Conservation (phyloP, 2,329 filamentous ascomycete genomes). For the Botryosphaeria dothidea region DNA sequence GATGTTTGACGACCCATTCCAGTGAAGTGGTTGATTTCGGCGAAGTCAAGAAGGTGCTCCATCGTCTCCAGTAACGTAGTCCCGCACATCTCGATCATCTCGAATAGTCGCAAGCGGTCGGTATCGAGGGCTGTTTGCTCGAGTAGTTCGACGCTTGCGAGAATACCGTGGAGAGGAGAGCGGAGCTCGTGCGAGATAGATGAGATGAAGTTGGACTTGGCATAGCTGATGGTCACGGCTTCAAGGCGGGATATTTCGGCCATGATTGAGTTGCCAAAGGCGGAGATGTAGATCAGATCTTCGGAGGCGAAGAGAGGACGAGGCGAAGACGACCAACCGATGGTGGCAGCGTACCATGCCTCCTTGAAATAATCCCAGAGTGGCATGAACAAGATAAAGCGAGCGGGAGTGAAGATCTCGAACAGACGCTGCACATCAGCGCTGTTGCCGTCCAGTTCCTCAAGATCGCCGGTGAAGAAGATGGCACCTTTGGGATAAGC, state of each 20-base stretch:
- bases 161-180: conserved; percentile 41
- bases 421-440: conserved; percentile 31
- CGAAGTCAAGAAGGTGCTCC: conserved; percentile 45
- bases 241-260: conserved; percentile 42
- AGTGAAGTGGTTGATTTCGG: conserved; percentile 46
- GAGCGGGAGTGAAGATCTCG: conserved; percentile 48
- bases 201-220: conserved; percentile 55
- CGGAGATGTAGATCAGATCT: conserved; percentile 41
- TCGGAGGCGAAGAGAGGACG: conserved; percentile 35
- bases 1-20: conserved; percentile 4
- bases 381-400: conserved; percentile 53
- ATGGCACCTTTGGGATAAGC: conserved; percentile 18
- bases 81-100: conserved; percentile 52
- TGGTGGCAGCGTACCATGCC: conserved; percentile 50
- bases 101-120: conserved; percentile 45
- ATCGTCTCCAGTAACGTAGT: conserved; percentile 53
- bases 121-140: conserved; percentile 44
- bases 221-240: conserved; percentile 43
- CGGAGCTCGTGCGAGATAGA: conserved; percentile 56
- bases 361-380: conserved; percentile 53
- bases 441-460: background rate
- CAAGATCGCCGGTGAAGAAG: conserved; percentile 18
- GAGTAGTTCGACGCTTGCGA: conserved; percentile 51
- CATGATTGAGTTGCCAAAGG: conserved; percentile 47
- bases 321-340: conserved; percentile 38